A percentile compares a stretch with the other conserved stretches of the same genome.
phyloP scores from a whole-genome alignment of 805 yeast species.

The Candida awuae region DNA sequence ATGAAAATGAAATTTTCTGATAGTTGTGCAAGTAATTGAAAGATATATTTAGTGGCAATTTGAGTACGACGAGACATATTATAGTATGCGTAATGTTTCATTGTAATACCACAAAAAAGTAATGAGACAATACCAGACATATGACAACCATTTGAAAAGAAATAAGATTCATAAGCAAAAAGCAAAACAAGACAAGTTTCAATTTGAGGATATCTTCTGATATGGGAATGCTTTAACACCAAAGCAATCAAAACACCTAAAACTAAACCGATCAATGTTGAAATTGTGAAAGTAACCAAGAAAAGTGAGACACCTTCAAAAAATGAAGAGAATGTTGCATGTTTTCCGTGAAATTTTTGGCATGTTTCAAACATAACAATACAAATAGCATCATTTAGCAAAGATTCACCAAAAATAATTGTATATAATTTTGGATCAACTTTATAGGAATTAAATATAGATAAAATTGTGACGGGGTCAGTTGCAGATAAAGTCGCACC shows the following conservation, averaged over 20 bases:
- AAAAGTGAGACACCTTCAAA: constrained; percentile 93
- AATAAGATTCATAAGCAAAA: constrained; percentile 92
- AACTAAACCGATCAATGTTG: constrained; percentile 80
- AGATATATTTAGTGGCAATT: constrained; percentile 89
- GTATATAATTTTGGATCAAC: constrained; percentile 97
- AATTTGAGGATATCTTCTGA: constrained; percentile 91
- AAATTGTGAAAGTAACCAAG: constrained; percentile 85
- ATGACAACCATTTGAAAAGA: constrained; percentile 97
- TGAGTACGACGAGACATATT: constrained; percentile 97
- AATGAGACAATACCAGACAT: constrained; percentile 98
- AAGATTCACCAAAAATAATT: constrained; percentile 92
- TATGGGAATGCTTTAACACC: constrained; percentile 82
- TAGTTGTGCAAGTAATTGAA: constrained; percentile 88
- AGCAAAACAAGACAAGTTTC: constrained; percentile 88
- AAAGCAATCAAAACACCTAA: constrained; percentile 87
- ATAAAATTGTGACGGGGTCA: constrained; percentile 94
- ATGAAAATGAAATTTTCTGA: constrained; percentile 96
- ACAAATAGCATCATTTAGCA: constrained; percentile 94
- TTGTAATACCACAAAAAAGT: constrained; percentile 90
- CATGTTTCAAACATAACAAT: constrained; percentile 99
- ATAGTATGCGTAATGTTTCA: constrained; percentile 94
- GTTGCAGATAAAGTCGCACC: constrained; percentile 98
- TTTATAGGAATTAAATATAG: constrained; percentile 94
- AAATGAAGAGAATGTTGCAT: constrained; percentile 63
- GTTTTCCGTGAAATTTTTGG: constrained; percentile 87